Evolutionary conservation across 306 rosid genomes (phyloP), one percentile per base, ranked within the genome.

Genomic region (Heteromeles arbutifolia): DNA sequence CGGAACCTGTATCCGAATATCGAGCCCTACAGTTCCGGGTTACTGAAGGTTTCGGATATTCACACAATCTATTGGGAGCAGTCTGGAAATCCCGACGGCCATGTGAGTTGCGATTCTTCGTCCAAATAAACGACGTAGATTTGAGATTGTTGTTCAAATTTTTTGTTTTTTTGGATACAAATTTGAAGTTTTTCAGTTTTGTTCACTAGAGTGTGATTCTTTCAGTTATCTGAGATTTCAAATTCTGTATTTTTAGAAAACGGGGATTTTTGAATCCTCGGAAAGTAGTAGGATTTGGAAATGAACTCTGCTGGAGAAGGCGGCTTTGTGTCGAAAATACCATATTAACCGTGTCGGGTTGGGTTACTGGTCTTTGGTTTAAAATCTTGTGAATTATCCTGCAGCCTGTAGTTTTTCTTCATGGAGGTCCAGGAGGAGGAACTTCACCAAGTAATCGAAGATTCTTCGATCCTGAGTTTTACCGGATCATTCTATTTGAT

Each of bases 371-470:
- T 14, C 8, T 17, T 64, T 45, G 75, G 45, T 18, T 75, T 18
- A 76, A 78, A 24, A 74, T 58, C 50, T 79, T 63, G 28, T 73
- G 74, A 73, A 69, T 50, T 80, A 70, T 77, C 54, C 80, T 85
- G 81, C 91, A 90, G 98, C 95, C 97, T 8, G 96, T 92, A 77
- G 76, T 92, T 58, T 92, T 92, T 86, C 85, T 95, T 79, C 98
- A 95, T 74, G 98, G 98, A 52, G 98, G 97, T 53, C 98, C 97
- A 21, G 97, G 98, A 82, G 98, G 97, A 62, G 96, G 98, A 77
- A 95, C 98, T 70, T 62, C 92, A n/a, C 92, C 98, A 0, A 88
- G 83, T 68, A 95, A 92, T 77, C 68, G 97, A 67, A 86, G 72
- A 81, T 85, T 95, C 79, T 92, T 95, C 74, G 97, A 95, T 84